Conservation (phyloP, 305 asterid genomes). For the Fraxinus sp. region DNA sequence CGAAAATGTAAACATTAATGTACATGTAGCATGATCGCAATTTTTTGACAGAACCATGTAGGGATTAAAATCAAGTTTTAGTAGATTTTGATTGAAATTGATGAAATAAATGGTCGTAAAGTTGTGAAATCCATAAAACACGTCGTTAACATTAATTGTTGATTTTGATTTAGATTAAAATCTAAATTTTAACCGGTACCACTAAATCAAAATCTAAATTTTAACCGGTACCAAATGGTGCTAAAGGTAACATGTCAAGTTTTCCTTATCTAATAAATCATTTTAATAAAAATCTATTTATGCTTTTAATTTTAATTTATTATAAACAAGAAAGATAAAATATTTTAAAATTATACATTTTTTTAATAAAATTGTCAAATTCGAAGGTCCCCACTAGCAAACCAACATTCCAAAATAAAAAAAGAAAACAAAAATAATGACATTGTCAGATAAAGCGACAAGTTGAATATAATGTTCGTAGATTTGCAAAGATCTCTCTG, state of each 20-base stretch:
- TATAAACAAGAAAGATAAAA: not conserved
- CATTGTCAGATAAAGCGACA: constrained; percentile 62
- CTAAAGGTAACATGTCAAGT: too few relatives aligned
- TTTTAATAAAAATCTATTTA: too few relatives aligned
- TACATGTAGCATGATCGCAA: too few relatives aligned
- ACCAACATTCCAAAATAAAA: not conserved
- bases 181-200: not conserved
- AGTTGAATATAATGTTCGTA: constrained; percentile 63
- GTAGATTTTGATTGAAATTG: not conserved
- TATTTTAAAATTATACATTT: not conserved
- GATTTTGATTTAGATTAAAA: too few relatives aligned
- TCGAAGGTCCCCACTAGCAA: not conserved
- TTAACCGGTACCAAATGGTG: not conserved
- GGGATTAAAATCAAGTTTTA: too few relatives aligned
- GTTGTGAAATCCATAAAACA: not conserved
- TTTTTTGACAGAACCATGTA: too few relatives aligned
- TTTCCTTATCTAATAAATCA: too few relatives aligned
- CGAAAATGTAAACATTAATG: too few relatives aligned
- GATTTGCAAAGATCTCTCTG: constrained; percentile 72
- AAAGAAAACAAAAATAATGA: constrained; percentile 4
- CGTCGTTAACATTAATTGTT: not conserved
- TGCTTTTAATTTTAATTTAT: too few relatives aligned
- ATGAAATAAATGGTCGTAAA: not conserved
- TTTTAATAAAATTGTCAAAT: not conserved
- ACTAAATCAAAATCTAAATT: too few relatives aligned